phyloP scores from a whole-genome alignment of 2,329 filamentous ascomycete genomes.

The Harringtonia aguacate region DNA sequence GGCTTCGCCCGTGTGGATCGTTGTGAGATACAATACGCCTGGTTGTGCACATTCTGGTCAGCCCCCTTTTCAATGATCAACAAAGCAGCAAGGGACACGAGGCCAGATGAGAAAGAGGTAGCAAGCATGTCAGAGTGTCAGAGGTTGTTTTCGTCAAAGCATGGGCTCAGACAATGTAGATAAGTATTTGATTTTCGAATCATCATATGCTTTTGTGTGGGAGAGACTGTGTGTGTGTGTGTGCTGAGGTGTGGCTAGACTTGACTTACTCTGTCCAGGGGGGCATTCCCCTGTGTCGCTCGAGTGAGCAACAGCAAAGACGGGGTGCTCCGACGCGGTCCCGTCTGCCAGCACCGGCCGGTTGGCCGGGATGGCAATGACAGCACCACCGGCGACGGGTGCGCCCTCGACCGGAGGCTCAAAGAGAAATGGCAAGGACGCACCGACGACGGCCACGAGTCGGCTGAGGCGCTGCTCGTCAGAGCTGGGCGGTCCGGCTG shows the following conservation, averaged over 20 bases:
- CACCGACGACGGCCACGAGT: conserved; percentile 59
- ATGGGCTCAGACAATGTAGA: conserved; percentile 98
- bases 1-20: conserved; percentile 24
- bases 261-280: conserved; percentile 74
- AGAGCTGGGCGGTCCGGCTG: no score
- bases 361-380: conserved; percentile 56
- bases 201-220: conserved; percentile 57
- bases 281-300: conserved; percentile 92
- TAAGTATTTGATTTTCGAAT: conserved; percentile 84
- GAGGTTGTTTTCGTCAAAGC: conserved; percentile 63
- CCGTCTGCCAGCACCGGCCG: conserved; percentile 34
- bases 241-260: no score
- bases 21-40: conserved; percentile 31
- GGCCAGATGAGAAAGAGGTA: conserved; percentile 11
- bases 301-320: conserved; percentile 64
- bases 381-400: conserved; percentile 61
- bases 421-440: conserved; percentile 56
- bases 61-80: not conserved
- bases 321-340: conserved; percentile 29
- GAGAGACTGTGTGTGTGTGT: no score
- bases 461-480: conserved; percentile 35
- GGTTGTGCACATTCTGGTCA: not conserved
- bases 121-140: conserved; percentile 14
- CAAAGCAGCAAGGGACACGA: conserved; percentile 2
- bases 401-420: conserved; percentile 61